A percentile compares a stretch with the other conserved stretches of the same genome.
These are phyloP conservation scores for Beauveria pseudobassiana DNA, from an alignment of 2,329 filamentous ascomycete species.

Conservation along the genomic window DNA sequence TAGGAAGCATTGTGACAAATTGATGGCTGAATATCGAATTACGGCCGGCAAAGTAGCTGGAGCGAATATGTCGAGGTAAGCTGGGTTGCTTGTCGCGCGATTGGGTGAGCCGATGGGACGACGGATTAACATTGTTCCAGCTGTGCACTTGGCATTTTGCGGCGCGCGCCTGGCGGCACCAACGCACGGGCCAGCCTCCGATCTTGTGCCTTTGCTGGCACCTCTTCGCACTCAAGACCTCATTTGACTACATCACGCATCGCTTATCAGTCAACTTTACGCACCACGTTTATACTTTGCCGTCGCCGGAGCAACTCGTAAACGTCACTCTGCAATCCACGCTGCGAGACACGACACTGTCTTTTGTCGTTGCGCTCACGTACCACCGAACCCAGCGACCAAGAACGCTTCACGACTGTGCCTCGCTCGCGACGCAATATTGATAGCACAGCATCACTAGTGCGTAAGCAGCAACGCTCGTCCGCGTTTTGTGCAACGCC, in stretches of 20 bases:
- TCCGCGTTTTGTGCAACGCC: not conserved
- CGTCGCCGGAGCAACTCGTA: not conserved
- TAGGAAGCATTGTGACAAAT: constrained; percentile 31
- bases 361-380: not conserved
- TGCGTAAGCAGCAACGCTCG: not conserved
- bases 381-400: not conserved
- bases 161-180: not conserved
- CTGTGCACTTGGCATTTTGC: not conserved
- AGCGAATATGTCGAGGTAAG: not conserved
- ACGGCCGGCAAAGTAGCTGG: not conserved
- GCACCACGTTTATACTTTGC: not conserved
- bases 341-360: not conserved
- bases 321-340: not conserved
- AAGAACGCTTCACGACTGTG: not conserved
- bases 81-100: constrained; percentile 9
- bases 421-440: constrained; percentile 2
- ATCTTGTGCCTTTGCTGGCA: constrained; percentile 5
- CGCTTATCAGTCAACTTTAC: not conserved
- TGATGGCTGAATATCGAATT: not conserved
- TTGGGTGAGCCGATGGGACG: not conserved
- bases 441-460: constrained; percentile 4
- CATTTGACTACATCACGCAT: not conserved
- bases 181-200: not conserved
- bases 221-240: not conserved
- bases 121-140: constrained; percentile 8